phyloP scores from a whole-genome alignment of 169 alveolate genomes.

The Cryptosporidium baileyi region DNA sequence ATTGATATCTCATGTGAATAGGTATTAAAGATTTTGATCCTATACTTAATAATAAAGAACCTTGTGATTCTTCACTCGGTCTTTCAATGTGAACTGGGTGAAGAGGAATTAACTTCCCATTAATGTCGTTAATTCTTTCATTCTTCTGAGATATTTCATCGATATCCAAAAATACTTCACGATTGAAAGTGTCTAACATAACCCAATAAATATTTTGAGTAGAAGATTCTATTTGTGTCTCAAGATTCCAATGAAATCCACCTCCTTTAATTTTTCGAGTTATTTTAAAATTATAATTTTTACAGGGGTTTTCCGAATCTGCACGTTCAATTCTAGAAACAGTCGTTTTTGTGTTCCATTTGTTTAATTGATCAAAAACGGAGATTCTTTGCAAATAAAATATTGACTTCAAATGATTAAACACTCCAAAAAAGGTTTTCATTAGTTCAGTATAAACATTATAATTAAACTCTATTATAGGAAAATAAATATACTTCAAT shows the following conservation, averaged over 20 bases:
- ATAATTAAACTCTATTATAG: not conserved
- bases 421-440: not conserved
- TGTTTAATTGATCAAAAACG: not conserved
- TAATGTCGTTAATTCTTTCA: not conserved
- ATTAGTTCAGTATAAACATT: not conserved
- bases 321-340: not conserved
- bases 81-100: slow-evolving; percentile 48
- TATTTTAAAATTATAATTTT: not conserved
- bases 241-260: slow-evolving; percentile 44
- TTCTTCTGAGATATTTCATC: slow-evolving; percentile 28
- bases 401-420: not conserved
- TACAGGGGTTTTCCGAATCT: not conserved
- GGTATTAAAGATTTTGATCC: not conserved
- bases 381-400: not conserved
- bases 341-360: slow-evolving; percentile 24
- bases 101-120: not conserved
- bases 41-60: not conserved
- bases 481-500: not conserved
- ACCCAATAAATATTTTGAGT: not conserved
- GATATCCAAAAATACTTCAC: slow-evolving; percentile 32
- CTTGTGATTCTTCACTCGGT: slow-evolving; percentile 45
- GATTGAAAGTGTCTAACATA: not conserved
- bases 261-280: slow-evolving; percentile 6
- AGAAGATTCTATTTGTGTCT: slow-evolving; percentile 3
- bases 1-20: slow-evolving; percentile 47